These are phyloP conservation scores for Picea abies DNA, from an alignment of 83 land plant genomes.

Conservation along the genomic window DNA sequence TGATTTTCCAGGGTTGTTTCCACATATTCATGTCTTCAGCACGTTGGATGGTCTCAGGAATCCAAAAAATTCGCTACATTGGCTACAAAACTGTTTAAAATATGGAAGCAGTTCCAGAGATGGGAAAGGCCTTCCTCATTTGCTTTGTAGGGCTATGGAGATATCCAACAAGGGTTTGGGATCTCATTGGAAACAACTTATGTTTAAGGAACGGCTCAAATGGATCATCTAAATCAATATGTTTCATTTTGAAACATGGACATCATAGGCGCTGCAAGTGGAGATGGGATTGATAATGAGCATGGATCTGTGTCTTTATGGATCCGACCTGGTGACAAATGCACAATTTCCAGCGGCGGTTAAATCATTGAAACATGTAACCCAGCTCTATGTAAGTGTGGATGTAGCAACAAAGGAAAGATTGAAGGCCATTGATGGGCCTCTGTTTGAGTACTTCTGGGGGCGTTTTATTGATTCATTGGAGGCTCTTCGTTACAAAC, in stretches of 20 bases:
- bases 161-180: no score
- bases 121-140: slow-evolving; percentile 53
- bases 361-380: slow-evolving; percentile 62
- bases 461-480: slow-evolving; percentile 89
- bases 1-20: slow-evolving; percentile 78
- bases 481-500: slow-evolving; percentile 68
- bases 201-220: no score
- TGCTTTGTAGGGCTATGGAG: slow-evolving; percentile 29
- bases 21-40: slow-evolving; percentile 17
- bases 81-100: slow-evolving; percentile 73
- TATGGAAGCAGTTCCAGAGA: slow-evolving; percentile 34
- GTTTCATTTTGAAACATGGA: no score
- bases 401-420: slow-evolving; percentile 98
- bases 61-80: slow-evolving; percentile 71
- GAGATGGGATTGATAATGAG: no score
- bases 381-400: slow-evolving; percentile 95
- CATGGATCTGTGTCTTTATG: no score
- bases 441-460: slow-evolving; percentile 94
- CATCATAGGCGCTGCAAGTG: no score
- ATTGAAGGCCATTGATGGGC: slow-evolving; percentile 94
- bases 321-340: slow-evolving; percentile 65
- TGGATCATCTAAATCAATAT: no score
- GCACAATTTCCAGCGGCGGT: slow-evolving; percentile 96
- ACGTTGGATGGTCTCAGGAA: slow-evolving; percentile 16
- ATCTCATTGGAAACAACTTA: no score